Percentiles rank a stretch among this genome's conserved stretches.
Evolutionary conservation across 2,329 filamentous ascomycete genomes (phyloP).

Genomic region (Colletotrichum plurivorum): DNA sequence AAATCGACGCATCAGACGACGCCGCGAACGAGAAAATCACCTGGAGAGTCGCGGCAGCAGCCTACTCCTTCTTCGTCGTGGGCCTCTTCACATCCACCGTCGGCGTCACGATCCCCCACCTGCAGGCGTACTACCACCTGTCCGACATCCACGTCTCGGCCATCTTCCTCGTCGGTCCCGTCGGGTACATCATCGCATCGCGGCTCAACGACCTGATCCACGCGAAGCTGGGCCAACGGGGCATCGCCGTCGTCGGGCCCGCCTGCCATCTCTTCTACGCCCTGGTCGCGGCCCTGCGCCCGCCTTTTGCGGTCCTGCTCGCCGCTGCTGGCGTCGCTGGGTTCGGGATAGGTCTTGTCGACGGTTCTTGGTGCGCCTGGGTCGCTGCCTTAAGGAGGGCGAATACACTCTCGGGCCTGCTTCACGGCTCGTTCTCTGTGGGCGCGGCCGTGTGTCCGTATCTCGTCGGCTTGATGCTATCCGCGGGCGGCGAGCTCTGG

Average conservation of each 20-base stretch:
- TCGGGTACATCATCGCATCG: conserved; percentile 60
- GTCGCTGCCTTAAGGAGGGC: conserved; percentile 55
- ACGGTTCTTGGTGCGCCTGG: conserved; percentile 62
- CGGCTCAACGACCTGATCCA: conserved; percentile 56
- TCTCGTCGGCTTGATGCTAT: conserved; percentile 80
- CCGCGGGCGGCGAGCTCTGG: conserved; percentile 73
- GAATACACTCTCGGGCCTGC: conserved; percentile 74
- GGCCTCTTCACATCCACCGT: conserved; percentile 47
- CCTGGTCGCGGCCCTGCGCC: conserved; percentile 74
- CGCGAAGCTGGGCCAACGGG: conserved; percentile 72
- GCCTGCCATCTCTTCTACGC: conserved; percentile 67
- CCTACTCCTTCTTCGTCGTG: conserved; percentile 41
- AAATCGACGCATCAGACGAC: not conserved
- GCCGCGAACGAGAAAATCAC: not conserved
- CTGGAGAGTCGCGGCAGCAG: conserved; percentile 11
- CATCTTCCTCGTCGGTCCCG: conserved; percentile 58
- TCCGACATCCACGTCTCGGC: conserved; percentile 59
- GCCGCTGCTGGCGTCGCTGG: conserved; percentile 70
- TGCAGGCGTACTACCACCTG: conserved; percentile 56
- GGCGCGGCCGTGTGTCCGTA: conserved; percentile 79
- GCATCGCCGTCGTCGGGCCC: conserved; percentile 56
- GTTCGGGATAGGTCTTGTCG: conserved; percentile 56
- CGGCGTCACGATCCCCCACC: conserved; percentile 48
- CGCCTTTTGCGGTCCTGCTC: conserved; percentile 77
- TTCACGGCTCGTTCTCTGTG: conserved; percentile 80